phyloP scores from a whole-genome alignment of 305 asterid genomes.

The Salvia sclarea region DNA sequence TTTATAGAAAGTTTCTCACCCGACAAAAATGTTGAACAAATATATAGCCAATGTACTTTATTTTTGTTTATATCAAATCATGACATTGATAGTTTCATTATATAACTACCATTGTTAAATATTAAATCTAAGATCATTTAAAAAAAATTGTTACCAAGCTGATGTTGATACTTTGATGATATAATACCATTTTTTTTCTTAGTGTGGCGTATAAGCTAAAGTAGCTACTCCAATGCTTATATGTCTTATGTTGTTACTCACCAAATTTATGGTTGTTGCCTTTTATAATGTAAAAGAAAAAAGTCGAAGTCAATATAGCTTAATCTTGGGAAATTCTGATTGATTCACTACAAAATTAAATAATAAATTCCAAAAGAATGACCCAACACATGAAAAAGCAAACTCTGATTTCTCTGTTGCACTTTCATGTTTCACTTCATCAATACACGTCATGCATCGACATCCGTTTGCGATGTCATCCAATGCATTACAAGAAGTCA shows the following conservation, averaged over 20 bases:
- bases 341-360: background rate
- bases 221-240: background rate
- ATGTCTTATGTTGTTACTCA: slow-evolving; percentile 5
- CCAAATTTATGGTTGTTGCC: no score
- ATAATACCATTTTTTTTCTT: background rate
- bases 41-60: no score
- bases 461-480: background rate
- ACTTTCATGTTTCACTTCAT: background rate
- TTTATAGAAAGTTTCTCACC: background rate
- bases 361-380: no score
- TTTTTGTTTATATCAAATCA: no score
- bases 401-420: background rate
- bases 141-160: background rate
- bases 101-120: background rate
- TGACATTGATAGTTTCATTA: background rate
- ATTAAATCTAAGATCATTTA: no score
- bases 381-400: background rate
- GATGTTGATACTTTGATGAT: background rate
- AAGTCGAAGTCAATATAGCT: no score
- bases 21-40: background rate
- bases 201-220: slow-evolving; percentile 29
- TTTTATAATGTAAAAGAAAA: no score
- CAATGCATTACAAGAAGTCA: background rate
- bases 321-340: no score
- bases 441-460: background rate